Evolutionary conservation across 2,329 filamentous ascomycete species (phyloP).

Genomic region (Curvularia spicifera): DNA sequence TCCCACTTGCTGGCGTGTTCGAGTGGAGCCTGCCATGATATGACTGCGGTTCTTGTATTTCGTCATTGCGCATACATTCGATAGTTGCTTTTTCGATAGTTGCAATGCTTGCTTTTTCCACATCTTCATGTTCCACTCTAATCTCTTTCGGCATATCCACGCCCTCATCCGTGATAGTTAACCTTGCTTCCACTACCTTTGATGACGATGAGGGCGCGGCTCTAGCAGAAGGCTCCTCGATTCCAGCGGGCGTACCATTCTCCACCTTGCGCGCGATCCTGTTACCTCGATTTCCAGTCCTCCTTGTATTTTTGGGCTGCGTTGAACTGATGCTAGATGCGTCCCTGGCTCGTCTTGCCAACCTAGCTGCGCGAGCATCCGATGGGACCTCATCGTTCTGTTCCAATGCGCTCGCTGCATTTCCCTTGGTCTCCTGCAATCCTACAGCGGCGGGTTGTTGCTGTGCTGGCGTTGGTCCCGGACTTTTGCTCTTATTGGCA

Average conservation of each 20-base stretch:
- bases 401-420: background rate
- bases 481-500: constrained; percentile 9
- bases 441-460: background rate
- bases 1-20: constrained; percentile 3
- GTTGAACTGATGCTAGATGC: constrained; percentile 1
- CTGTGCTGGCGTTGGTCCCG: constrained; percentile 5
- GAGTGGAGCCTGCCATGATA: constrained; percentile 8
- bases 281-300: background rate
- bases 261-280: constrained; percentile 2
- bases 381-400: background rate
- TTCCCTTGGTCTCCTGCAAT: background rate
- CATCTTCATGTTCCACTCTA: background rate
- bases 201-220: background rate
- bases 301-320: background rate
- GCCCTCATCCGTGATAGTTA: background rate
- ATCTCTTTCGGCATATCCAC: background rate
- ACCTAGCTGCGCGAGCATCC: constrained; percentile 15
- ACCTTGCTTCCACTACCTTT: background rate
- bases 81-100: constrained; percentile 10
- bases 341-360: constrained; percentile 14
- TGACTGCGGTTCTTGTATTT: background rate
- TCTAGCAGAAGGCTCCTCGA: background rate
- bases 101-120: constrained; percentile 4
- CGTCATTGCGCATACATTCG: constrained; percentile 3
- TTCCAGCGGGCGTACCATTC: background rate